Base-by-base conservation (phyloP, 1,139 yeast species). In the Saccharomyces hybrid region DNA sequence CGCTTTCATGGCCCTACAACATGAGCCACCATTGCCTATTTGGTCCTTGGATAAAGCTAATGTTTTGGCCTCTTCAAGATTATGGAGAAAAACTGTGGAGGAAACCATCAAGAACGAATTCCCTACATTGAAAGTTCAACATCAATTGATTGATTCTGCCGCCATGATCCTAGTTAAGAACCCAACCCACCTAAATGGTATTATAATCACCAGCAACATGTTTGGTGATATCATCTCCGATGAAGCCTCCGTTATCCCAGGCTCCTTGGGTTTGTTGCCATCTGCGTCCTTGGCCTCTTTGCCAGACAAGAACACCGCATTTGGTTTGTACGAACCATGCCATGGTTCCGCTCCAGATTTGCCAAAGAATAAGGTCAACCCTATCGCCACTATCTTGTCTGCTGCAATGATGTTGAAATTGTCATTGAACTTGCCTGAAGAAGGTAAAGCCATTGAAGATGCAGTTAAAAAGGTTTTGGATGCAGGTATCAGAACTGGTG, bases 261-360 rank as follows among this genome's bases (percentile, higher is more conserved):
- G 99, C 41, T 91, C 98, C 23, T 78, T 93, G 59, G 99, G 99
- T 56, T 81, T 93, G 62, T 79, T 93, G 62, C 99, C 99, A 50
- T 88, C 96, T 58, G 99, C 99, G 5, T 90, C 98, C 25, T 81
- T 93, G 66, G 95, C 97, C 5, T 88, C 97, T 16, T 79, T 93
- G 66, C 99, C 99, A 56, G 97, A 91, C 71, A 83, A 91, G 49
- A 91, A 91, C 77, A 76, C 80, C 51, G 98, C 98, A 0, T 90
- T 93, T 69, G 99, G 99, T 58, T 79, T 93, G 59, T 93, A 93
- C 71, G 99, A 93, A 75, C 99, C 99, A 61, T 91, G 98, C 70
- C 99, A 93, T 71, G 99, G 99, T 50, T 86, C 96, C 47, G 99
- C 99, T 28, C 99, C 99, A 48, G 99, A 93, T 72, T 81, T 93